Evolutionary conservation across 768 basidiomycete genomes (phyloP), one percentile per base, ranked within the genome.

Genomic region (Collybia mongolica): DNA sequence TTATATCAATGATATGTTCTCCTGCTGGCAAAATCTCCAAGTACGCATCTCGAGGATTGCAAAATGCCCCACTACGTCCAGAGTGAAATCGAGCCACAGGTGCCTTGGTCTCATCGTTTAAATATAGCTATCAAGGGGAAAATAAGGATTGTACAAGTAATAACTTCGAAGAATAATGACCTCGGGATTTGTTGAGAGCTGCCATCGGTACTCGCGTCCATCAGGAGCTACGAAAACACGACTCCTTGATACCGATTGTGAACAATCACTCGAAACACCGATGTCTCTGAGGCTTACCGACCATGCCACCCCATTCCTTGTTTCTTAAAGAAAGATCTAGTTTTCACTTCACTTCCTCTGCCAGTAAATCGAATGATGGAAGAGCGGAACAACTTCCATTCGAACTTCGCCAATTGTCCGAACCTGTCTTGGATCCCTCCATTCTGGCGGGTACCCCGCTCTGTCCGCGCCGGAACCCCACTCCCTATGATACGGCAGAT

Each of bases 11-110:
- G 24, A 69, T 66, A 8, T 60, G 61, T 28, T 59, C 56, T n/a
- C 66, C 66, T 23, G 55, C 63, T 2, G 59, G 49, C 22, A 60
- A 52, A 12, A 71, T 59, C 15, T 69, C 68, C 4, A 70, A 60
- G 18, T 39, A 58, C 12, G 60, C 58, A 18, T 42, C 54, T 41
- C 42, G 53, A 29, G 45, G 50, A 37, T 53, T 29, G 15, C 52
- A 51, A 39, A 53, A 54, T 17, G 41, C 46, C 14, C 41, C 44
- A 12, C 46, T 46, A 24, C 53, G 48, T 7, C 51, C 46, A 2
- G 57, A 44, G 26, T 59, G 51, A 47, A 55, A 60, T 4, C 59
- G 62, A 20, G 62, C 62, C 15, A 63, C 51, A 2, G 54, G 52
- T 5, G 54, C 50, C 28, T 54, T 50, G 2, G 50, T n/a, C 19